phyloP scores from a whole-genome alignment of 352 stramenopile genomes.

The Albugo candida region DNA sequence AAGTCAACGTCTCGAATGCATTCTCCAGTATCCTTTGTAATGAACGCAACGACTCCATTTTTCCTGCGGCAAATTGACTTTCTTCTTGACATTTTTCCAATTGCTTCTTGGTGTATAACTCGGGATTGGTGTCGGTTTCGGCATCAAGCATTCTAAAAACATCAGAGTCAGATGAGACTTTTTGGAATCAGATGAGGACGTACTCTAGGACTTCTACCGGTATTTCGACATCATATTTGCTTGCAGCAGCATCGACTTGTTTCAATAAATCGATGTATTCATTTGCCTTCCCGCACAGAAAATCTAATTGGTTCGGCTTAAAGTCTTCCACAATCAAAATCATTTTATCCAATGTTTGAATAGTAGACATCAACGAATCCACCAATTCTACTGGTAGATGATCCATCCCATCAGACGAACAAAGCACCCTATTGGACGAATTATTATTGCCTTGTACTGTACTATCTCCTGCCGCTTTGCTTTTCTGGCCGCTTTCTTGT shows the following conservation, averaged over 20 bases:
- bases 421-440: slow-evolving; percentile 3
- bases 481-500: slow-evolving; percentile 12
- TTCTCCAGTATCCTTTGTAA: slow-evolving; percentile 26
- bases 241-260: slow-evolving; percentile 18
- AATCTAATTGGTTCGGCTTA: slow-evolving; percentile 32
- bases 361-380: slow-evolving; percentile 32
- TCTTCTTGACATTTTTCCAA: slow-evolving; percentile 41
- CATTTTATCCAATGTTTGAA: slow-evolving; percentile 46
- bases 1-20: too few relatives aligned
- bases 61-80: slow-evolving; percentile 19
- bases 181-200: slow-evolving; percentile 2
- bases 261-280: slow-evolving; percentile 41
- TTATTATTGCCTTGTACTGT: background rate
- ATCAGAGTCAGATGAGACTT: background rate
- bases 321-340: slow-evolving; percentile 35
- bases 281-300: slow-evolving; percentile 32
- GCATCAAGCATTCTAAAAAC: slow-evolving; percentile 25
- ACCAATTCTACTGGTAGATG: slow-evolving; percentile 33
- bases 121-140: slow-evolving; percentile 32
- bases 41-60: slow-evolving; percentile 29
- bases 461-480: background rate
- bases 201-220: slow-evolving; percentile 38
- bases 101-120: slow-evolving; percentile 44
- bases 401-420: slow-evolving; percentile 34
- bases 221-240: slow-evolving; percentile 33